Percentiles rank a stretch among this genome's conserved stretches.
Conservation (phyloP, 345 rosid genomes). For the Barbarea vulgaris region DNA sequence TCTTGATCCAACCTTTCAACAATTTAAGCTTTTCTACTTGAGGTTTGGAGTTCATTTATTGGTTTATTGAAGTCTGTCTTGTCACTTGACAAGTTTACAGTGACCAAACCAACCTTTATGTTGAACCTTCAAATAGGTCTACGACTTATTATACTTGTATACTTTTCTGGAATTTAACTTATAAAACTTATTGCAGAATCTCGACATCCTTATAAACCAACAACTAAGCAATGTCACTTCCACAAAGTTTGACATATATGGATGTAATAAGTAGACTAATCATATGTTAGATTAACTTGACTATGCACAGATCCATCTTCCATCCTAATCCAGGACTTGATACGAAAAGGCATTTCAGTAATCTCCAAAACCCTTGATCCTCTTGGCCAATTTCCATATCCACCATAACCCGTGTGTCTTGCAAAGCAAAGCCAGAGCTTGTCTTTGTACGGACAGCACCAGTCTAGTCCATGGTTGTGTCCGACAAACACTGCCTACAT, state of each 20-base stretch:
- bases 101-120: neutral
- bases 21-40: constrained; percentile 2
- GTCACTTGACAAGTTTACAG: neutral
- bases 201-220: constrained; percentile 12
- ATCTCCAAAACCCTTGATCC: constrained; percentile 86
- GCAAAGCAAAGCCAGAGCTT: constrained; percentile 94
- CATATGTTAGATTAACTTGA: constrained; percentile 49
- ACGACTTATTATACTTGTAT: neutral
- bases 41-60: neutral
- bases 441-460: constrained; percentile 78
- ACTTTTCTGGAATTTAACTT: neutral
- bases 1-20: neutral
- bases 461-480: constrained; percentile 92
- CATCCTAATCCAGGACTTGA: constrained; percentile 93
- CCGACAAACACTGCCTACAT: constrained; percentile 86
- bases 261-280: neutral
- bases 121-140: neutral
- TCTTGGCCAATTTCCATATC: constrained; percentile 83
- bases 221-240: neutral
- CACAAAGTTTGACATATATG: neutral
- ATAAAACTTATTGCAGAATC: neutral
- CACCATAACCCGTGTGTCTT: constrained; percentile 85
- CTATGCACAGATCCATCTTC: constrained; percentile 71
- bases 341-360: constrained; percentile 55
- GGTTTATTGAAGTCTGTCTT: neutral